Evolutionary conservation across 768 basidiomycete species (phyloP), one percentile per base, ranked within the genome.

Genomic region (Lactarius psammicola): DNA sequence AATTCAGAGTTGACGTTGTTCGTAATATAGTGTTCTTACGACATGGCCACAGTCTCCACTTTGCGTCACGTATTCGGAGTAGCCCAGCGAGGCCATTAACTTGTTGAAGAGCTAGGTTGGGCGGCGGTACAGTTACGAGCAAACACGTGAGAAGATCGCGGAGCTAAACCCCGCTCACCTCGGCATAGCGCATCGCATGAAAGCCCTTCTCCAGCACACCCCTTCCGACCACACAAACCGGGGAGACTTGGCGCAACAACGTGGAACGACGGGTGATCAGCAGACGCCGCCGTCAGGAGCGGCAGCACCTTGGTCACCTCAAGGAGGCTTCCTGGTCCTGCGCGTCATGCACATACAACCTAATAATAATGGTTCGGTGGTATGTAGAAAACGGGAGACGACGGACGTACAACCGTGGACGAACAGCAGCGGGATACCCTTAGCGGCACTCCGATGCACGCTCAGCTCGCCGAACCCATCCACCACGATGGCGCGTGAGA

Each of bases 371-470:
- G 18, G 17, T 15, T 20, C 11, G 18, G 49, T 5, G 42, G 23
- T 2, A 15, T 26, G 15, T n/a, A n/a, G n/a, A 42, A 2, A 23
- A 36, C 33, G 42, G 5, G 46, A 34, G 31, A 18, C 11, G 20
- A 75, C 76, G 28, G 36, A 38, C 36, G 36, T 61, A 77, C 85
- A 86, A 56, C 85, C 85, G 62, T 86, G 84, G 36, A 85, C 79
- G 59, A 82, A 85, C 36, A 86, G 72, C 34, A 87, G 68, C 1
- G 85, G 84, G 34, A 86, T 82, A 18, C 72, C 42, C 31, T 65
- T 63, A 26, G 62, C 57, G 7, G 49, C 61, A 65, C 84, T 84
- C 70, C 17, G 17, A 40, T 40, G 38, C 4, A 40, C 38, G 38
- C 38, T 40, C 38, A 40, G 15, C 38, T 40, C 38, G 38, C 17